Base-by-base conservation (phyloP, 2,329 filamentous ascomycete genomes). In the Diplodia corticola region DNA sequence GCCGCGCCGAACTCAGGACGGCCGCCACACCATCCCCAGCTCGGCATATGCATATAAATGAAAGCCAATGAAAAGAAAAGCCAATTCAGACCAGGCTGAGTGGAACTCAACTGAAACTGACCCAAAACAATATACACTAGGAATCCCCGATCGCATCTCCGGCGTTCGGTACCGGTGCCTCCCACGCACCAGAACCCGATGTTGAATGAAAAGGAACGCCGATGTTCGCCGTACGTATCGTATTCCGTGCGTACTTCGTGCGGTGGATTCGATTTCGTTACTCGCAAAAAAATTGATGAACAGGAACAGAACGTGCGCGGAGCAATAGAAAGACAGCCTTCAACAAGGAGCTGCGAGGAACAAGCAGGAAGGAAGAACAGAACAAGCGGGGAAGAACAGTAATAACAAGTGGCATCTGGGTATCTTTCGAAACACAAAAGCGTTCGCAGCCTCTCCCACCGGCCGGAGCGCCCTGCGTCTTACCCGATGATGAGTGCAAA, bases 391-490 rank as follows among this genome's bases (percentile, higher is more conserved):
- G 4, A 4, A 48, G 5, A 40, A 49, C 26, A 51, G 22, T 7
- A 28, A 40, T 37, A 37, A 44, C 26, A 53, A 51, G 30, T 9
- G 15, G n/a, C 15, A 26, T n/a, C 28, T 64, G 61, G 61, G 61
- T 64, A 64, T 64, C 50, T 64, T 59, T 44, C 61, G 50, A 64
- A 64, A 54, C 60, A 55, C 61, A 64, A 30, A 44, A 64, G 49
- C 49, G 49, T 54, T 64, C 61, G 61, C 61, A 64, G 61, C 61
- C 61, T 53, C 61, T 64, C 61, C 61, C 61, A 64, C 61, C 61
- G 61, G 61, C 61, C 51, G 61, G 51, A 54, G 61, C 61, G 61
- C 61, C n/a, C 61, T 53, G 61, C 61, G 61, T 64, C 61, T 54
- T 64, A 64, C 61, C 61, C 61, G 61, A 54, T 54, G 61, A 51